Evolutionary conservation across 75 land plant genomes (phyloP).

Genomic region (Pseudotsuga menziesii): DNA sequence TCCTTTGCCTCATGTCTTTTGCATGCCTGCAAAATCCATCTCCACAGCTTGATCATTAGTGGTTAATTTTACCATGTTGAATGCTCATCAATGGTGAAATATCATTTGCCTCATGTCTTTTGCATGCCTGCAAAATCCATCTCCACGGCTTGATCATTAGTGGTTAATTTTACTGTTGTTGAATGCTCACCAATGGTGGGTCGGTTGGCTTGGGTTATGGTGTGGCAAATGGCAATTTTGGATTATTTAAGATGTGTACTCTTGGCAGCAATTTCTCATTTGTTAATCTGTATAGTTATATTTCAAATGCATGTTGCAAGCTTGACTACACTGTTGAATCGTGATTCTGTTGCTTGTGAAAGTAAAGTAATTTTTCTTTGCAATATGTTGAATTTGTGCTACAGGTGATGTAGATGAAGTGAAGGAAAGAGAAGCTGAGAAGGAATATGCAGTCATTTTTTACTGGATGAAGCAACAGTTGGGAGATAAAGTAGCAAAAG

Average conservation of each 20-base stretch:
- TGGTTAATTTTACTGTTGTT: no score
- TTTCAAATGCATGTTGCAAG: not conserved
- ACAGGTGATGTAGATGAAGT: constrained; percentile 86
- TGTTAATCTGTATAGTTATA: not conserved
- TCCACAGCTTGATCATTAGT: no score
- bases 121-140: no score
- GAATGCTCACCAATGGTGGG: no score
- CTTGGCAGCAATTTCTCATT: not conserved
- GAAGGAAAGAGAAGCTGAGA: constrained; percentile 76
- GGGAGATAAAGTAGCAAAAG: constrained; percentile 96
- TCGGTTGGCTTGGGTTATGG: not conserved
- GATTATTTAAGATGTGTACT: not conserved
- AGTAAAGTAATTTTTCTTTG: not conserved
- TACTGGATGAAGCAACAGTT: constrained; percentile 98
- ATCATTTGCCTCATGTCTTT: no score
- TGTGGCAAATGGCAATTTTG: not conserved
- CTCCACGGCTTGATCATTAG: no score
- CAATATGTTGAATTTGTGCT: not conserved
- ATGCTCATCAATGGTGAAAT: no score
- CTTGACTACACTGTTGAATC: not conserved
- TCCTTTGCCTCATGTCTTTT: no score
- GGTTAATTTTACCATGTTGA: no score
- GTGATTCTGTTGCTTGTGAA: not conserved
- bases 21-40: no score
- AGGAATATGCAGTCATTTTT: constrained; percentile 71